phyloP scores from a whole-genome alignment of 2,329 filamentous ascomycete species.

The Colletotrichum tanaceti region DNA sequence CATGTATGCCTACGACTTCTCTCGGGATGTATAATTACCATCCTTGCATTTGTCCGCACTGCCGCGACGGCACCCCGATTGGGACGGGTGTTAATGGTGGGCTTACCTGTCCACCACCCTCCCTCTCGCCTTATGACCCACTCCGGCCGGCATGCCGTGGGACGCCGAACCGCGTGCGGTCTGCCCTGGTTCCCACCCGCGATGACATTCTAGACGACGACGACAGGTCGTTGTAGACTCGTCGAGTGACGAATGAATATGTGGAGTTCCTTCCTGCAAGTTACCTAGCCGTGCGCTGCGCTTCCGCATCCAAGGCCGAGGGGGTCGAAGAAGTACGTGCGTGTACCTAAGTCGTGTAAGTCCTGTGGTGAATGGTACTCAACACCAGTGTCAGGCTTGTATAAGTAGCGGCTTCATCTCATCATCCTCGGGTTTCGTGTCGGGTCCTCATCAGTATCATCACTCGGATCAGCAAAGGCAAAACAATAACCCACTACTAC shows the following conservation, averaged over 20 bases:
- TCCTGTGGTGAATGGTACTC: neutral
- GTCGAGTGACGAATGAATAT: neutral
- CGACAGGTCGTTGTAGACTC: neutral
- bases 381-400: neutral
- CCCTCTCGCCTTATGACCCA: neutral
- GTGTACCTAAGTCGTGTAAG: neutral
- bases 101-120: conserved; percentile 23
- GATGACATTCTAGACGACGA: no score
- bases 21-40: neutral
- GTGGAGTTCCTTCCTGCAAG: neutral
- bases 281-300: neutral
- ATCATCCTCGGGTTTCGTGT: conserved; percentile 5
- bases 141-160: neutral
- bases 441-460: conserved; percentile 1
- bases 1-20: neutral
- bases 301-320: neutral
- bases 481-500: neutral
- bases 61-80: neutral
- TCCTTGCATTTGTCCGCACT: neutral
- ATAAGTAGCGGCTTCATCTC: conserved; percentile 28
- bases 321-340: neutral
- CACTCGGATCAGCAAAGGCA: neutral
- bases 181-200: neutral
- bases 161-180: neutral
- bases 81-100: neutral